phyloP scores from a whole-genome alignment of 108 stramenopile species.

The Aurantiochytrium sp. region DNA sequence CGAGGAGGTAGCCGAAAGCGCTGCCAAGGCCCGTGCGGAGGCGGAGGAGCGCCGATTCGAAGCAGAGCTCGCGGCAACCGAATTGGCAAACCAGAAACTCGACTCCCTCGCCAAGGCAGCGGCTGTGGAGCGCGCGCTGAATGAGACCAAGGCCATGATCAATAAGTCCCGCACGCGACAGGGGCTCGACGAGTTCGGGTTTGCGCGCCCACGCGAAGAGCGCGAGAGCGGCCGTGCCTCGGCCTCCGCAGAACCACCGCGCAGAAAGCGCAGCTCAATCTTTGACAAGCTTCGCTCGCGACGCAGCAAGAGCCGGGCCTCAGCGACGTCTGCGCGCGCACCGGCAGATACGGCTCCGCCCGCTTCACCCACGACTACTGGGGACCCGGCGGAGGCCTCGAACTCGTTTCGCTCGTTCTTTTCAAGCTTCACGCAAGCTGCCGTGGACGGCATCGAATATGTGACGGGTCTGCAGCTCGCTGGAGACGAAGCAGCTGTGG shows the following conservation, averaged over 20 bases:
- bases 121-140: neutral
- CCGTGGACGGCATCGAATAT: conserved; percentile 7
- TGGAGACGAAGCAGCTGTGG: neutral
- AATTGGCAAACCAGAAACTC: neutral
- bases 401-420: neutral
- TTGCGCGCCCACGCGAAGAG: neutral
- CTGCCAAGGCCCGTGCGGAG: neutral
- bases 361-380: neutral
- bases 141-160: neutral
- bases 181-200: neutral
- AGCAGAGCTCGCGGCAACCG: neutral
- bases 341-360: too few relatives aligned
- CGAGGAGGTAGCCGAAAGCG: neutral
- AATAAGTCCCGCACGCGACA: neutral
- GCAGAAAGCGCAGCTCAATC: neutral
- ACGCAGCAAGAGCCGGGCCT: neutral
- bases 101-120: neutral
- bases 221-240: neutral
- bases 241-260: neutral
- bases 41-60: conserved; percentile 7
- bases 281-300: neutral
- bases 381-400: neutral
- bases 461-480: neutral
- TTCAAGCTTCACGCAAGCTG: neutral
- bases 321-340: neutral